A percentile compares a stretch with the other conserved stretches of the same genome.
Conservation (phyloP, 73 alveolate genomes). For the Paramecium caudatum region DNA sequence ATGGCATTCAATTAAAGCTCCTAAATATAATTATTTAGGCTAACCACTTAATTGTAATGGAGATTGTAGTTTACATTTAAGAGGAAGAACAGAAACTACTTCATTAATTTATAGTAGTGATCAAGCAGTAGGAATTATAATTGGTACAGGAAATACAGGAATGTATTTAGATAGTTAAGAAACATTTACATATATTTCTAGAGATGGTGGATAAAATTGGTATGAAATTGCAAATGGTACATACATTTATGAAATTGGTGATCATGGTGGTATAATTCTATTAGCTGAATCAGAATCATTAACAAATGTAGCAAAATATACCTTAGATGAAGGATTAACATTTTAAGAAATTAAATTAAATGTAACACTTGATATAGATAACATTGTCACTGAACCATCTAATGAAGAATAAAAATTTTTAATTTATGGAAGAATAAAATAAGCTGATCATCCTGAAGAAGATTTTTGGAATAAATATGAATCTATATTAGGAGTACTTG, state of each 20-base stretch:
- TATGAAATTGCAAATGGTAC: constrained; percentile 87
- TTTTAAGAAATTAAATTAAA: constrained; percentile 42
- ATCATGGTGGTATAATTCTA: constrained; percentile 93
- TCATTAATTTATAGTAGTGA: constrained; percentile 85
- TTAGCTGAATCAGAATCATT: constrained; percentile 77
- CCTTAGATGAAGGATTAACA: constrained; percentile 75
- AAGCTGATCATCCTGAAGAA: constrained; percentile 17
- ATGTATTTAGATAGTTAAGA: constrained; percentile 76
- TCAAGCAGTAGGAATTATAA: constrained; percentile 86
- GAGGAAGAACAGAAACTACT: constrained; percentile 82
- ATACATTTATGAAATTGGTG: constrained; percentile 89
- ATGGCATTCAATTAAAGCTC: constrained; percentile 89
- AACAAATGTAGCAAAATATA: constrained; percentile 77
- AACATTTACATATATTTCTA: constrained; percentile 82
- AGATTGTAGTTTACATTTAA: constrained; percentile 87
- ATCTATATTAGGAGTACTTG: constrained; percentile 77
- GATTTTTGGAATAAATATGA: constrained; percentile 82
- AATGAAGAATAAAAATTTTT: constrained; percentile 87
- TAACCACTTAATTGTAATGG: constrained; percentile 80
- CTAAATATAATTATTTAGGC: constrained; percentile 78
- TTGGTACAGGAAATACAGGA: constrained; percentile 92
- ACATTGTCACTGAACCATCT: constrained; percentile 93
- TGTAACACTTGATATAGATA: constrained; percentile 78
- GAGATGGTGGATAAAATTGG: constrained; percentile 96
- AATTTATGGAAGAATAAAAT: constrained; percentile 82